Base-by-base conservation (phyloP, 1,284 basidiomycete genomes). In the Trichosporon asahii region DNA sequence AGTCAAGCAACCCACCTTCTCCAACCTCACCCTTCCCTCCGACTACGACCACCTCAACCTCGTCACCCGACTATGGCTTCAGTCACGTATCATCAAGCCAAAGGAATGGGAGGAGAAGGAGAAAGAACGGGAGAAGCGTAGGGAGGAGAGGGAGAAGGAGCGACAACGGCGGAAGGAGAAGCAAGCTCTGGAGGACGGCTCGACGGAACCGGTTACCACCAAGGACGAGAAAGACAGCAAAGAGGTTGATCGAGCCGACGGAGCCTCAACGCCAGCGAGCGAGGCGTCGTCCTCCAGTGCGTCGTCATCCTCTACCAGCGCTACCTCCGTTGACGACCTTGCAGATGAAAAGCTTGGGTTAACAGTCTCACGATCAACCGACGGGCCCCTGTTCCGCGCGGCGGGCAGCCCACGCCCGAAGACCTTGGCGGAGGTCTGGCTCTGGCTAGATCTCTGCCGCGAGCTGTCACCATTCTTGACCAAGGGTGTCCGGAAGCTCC, bases 371-470 rank as follows among this genome's bases (percentile, higher is more conserved):
- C 27, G 18, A 37, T 6, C 40, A 7, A 1, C 37, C 23, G 27
- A 53, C 11, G 64, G 21, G 0, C 44, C 33, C 8, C 18, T 12
- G 14, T 67, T 70, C 27, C 60, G 66, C 12, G n/a, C 33, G 1
- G 40, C 31, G 2, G 69, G 69, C 0, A 12, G 21, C 18, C 25
- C 46, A 9, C 65, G 69, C 2, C 65, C 65, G 0, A 3, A 66
- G 44, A 67, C 21, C 2, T 9, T 66, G 2, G 60, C 65, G 3
- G 64, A 23, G n/a, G 11, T 70, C n/a, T 66, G 65, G 66, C 23
- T 70, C 27, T 66, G 61, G 66, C 66, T 70, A 46, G 69, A 70
- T 65, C 55, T 70, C 27, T 40, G 40, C 11, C 69, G 65, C 18
- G 66, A 29, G 3, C 65, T 70, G 25, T 29, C 63, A 2, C 68